A percentile compares a stretch with the other conserved stretches of the same genome.
phyloP scores from a whole-genome alignment of 2,329 filamentous ascomycete genomes.

The Fusarium agapanthi region DNA sequence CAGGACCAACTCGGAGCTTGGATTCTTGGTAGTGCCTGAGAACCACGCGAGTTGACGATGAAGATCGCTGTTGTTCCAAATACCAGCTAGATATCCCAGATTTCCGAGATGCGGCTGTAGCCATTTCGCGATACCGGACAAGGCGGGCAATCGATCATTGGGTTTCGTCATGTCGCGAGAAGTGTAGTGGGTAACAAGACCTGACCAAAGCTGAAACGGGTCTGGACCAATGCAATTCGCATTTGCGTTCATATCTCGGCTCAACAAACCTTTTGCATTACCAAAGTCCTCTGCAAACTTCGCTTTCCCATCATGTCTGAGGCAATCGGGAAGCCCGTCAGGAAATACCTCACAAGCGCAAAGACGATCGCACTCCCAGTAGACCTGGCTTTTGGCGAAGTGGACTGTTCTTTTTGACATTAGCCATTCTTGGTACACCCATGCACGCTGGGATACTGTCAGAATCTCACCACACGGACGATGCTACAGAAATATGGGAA shows the following conservation, averaged over 20 bases:
- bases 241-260: neutral
- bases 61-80: neutral
- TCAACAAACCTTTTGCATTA: no score
- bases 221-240: no score
- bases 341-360: neutral
- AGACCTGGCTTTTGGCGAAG: neutral
- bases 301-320: neutral
- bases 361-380: neutral
- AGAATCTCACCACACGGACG: fast-evolving
- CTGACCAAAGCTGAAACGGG: neutral
- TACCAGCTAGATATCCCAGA: neutral
- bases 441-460: neutral
- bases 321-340: fast-evolving
- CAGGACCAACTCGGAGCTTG: neutral
- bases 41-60: neutral
- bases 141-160: neutral
- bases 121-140: neutral
- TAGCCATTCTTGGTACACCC: neutral
- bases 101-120: neutral
- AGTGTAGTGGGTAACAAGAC: neutral
- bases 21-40: neutral
- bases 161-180: neutral
- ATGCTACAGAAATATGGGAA: fast-evolving
- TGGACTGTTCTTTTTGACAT: neutral
- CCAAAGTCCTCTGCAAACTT: neutral